Base-by-base conservation (phyloP, 176 grass and related monocot species). In the Lolium rigidum region DNA sequence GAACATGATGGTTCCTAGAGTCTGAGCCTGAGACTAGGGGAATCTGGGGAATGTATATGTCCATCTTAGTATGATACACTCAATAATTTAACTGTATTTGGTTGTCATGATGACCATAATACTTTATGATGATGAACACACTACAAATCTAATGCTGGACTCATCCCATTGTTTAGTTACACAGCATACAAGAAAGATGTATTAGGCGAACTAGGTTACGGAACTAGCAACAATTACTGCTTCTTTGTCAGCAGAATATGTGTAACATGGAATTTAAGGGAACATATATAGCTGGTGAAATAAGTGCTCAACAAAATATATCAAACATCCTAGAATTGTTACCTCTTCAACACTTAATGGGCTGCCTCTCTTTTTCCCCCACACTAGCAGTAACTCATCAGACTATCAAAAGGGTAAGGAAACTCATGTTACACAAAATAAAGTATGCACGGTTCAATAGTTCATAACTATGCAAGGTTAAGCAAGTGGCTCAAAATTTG, bases 301-400 rank as follows among this genome's bases (percentile, higher is more conserved):
- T 74, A 84, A 84, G 15, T 70, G 49, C 20, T 70, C 6, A 12
- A 58, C 24, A 77, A 79, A 38, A 86, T 60, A 82, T 62, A 90
- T 52, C 10, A 72, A 50, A 60, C 38, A 57, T 64, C 2, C 2
- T 2, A 48, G 22, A 72, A 57, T 37, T 21, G 43, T 82, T 96
- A 99, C 97, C 97, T 99, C 94, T 86, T 96, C 85, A 66, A 88
- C 79, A 80, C 72, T 86, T 70, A 99, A 89, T n/a, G 92, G 87
- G 4, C 2, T 69, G 16, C 88, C 92, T 83, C 97, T 96, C 90
- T 93, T 89, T 88, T 96, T 99, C 69, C 97, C 97, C 94, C 97
- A 99, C 26, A 94, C 92, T 18, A 99, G 85, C 82, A 90, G 88
- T 73, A 92, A 86, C 64, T 87, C 88, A 65, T 99, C 94, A 87